These are phyloP conservation scores for Hippophae rhamnoides DNA, from an alignment of 306 rosid genomes.

Conservation along the genomic window DNA sequence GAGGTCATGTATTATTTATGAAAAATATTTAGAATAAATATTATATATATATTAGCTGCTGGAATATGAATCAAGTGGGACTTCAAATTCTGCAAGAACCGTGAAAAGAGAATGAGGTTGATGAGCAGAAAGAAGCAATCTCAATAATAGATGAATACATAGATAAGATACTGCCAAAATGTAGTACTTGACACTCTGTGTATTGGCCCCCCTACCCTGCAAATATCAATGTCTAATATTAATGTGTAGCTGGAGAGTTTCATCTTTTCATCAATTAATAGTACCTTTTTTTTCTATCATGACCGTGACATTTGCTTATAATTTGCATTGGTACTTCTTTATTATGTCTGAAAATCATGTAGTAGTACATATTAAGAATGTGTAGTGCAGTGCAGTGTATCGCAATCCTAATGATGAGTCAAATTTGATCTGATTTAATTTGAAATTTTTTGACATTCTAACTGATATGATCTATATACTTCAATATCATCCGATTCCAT, in stretches of 20 bases:
- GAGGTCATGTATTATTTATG: slow-evolving; percentile 21
- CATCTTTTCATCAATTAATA: background rate
- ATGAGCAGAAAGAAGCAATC: slow-evolving; percentile 24
- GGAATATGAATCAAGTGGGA: slow-evolving; percentile 34
- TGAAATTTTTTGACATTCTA: too few species aligned
- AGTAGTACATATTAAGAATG: too few species aligned
- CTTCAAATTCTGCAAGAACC: slow-evolving; percentile 25
- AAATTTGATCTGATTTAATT: too few species aligned
- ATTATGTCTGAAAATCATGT: too few species aligned
- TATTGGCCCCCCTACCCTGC: slow-evolving; percentile 48
- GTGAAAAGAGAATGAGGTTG: slow-evolving; percentile 29
- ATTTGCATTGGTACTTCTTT: too few species aligned
- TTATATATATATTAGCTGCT: slow-evolving; percentile 8
- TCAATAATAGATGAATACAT: slow-evolving; percentile 40
- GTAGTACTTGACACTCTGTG: slow-evolving; percentile 30
- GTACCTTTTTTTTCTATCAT: slow-evolving; percentile 1
- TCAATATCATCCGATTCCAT: too few species aligned
- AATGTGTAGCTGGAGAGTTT: slow-evolving; percentile 36
- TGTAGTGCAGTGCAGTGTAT: too few species aligned
- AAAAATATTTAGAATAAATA: slow-evolving; percentile 21
- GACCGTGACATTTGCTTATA: slow-evolving; percentile 1
- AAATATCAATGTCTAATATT: slow-evolving; percentile 35
- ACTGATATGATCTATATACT: too few species aligned
- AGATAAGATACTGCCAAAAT: slow-evolving; percentile 37
- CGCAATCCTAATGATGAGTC: too few species aligned